Evolutionary conservation across 768 basidiomycete genomes (phyloP), one percentile per base, ranked within the genome.

Genomic region (Boletus sp.): DNA sequence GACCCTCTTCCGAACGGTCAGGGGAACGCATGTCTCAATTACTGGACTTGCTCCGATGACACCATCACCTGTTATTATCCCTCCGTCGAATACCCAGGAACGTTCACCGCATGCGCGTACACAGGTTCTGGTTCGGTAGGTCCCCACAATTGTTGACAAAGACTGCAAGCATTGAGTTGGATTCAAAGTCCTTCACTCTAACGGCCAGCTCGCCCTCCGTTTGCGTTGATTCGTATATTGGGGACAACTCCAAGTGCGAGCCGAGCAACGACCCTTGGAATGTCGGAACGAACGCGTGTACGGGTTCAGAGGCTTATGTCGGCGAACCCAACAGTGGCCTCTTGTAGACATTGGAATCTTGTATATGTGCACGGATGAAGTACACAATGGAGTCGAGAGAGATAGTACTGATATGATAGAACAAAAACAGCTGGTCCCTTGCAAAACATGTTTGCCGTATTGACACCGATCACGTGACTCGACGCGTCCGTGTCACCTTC

Each of bases 391-490:
- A n/a, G n/a, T n/a, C n/a, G n/a, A n/a, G n/a, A n/a, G n/a, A n/a
- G n/a, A n/a, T n/a, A n/a, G n/a, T n/a, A n/a, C n/a, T n/a, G n/a
- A n/a, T n/a, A n/a, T n/a, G n/a, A n/a, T n/a, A n/a, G n/a, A n/a
- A n/a, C n/a, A n/a, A n/a, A n/a, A n/a, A n/a, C n/a, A n/a, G n/a
- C n/a, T n/a, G n/a, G n/a, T n/a, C n/a, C n/a, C n/a, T n/a, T n/a
- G n/a, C n/a, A n/a, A n/a, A n/a, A n/a, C n/a, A n/a, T n/a, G n/a
- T n/a, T n/a, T n/a, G n/a, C n/a, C n/a, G n/a, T n/a, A n/a, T n/a
- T n/a, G n/a, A n/a, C n/a, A 24, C 24, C 24, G 24, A 29, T 41
- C 62, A 64, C 58, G 62, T 64, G 62, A 53, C 39, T 30, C 7
- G n/a, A 36, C 62, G 59, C 63, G 62, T 54, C 46, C 17, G 58